Percentiles rank a stretch among this genome's conserved stretches.
These are phyloP conservation scores for Globisporangium solare DNA, from an alignment of 352 stramenopile genomes.

Conservation along the genomic window DNA sequence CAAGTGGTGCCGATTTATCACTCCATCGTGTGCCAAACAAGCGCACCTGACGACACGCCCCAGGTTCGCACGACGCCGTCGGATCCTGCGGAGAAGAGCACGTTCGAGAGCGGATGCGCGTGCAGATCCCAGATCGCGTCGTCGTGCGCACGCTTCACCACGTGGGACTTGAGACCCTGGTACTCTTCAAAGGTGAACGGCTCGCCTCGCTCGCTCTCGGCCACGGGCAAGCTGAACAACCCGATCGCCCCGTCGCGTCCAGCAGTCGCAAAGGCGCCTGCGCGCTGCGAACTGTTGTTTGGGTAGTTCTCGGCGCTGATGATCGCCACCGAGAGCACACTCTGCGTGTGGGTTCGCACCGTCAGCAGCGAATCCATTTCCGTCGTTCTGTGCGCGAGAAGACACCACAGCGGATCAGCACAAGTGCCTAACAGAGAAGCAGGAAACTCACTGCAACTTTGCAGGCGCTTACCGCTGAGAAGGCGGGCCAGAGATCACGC, in stretches of 20 bases:
- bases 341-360: slow-evolving; percentile 65
- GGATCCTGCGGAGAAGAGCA: slow-evolving; percentile 75
- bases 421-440: background rate
- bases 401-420: background rate
- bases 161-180: slow-evolving; percentile 59
- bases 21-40: background rate
- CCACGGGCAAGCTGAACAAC: slow-evolving; percentile 51
- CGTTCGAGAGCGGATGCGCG: slow-evolving; percentile 75
- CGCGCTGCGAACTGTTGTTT: slow-evolving; percentile 36
- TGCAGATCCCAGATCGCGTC: slow-evolving; percentile 82
- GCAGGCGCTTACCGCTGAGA: slow-evolving; percentile 39
- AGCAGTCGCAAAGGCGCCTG: slow-evolving; percentile 62
- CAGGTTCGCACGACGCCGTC: slow-evolving; percentile 79
- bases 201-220: slow-evolving; percentile 62
- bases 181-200: slow-evolving; percentile 74
- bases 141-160: slow-evolving; percentile 70
- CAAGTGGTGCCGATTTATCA: too few relatives aligned
- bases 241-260: slow-evolving; percentile 74
- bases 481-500: slow-evolving; percentile 50
- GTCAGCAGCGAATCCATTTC: slow-evolving; percentile 80
- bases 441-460: too few relatives aligned
- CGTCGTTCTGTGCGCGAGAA: slow-evolving; percentile 26
- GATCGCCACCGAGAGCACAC: slow-evolving; percentile 66
- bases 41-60: slow-evolving; percentile 67
- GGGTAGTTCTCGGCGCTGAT: slow-evolving; percentile 76